Conservation (phyloP, 495 filamentous ascomycete genomes). For the Xylaria sp. region DNA sequence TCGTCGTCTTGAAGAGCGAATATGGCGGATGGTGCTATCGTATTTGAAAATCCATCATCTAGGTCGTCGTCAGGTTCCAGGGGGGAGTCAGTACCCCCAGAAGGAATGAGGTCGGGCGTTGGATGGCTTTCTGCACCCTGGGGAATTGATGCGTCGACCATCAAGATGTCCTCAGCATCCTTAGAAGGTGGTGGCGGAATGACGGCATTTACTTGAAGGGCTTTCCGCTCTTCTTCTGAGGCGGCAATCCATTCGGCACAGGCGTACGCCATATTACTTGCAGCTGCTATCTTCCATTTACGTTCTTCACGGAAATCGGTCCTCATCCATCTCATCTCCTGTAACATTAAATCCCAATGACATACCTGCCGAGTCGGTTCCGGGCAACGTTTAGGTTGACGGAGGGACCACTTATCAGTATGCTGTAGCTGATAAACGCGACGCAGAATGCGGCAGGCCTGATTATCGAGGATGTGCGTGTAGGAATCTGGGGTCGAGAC, state of each 20-base stretch:
- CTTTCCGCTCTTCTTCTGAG: conserved; percentile 62
- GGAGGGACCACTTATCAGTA: conserved; percentile 86
- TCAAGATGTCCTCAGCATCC: conserved; percentile 39
- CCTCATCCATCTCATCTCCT: conserved; percentile 96
- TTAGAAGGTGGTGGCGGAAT: conserved; percentile 44
- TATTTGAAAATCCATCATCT: conserved; percentile 49
- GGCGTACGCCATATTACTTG: conserved; percentile 74
- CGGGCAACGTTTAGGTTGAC: conserved; percentile 78
- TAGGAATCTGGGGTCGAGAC: conserved; percentile 78
- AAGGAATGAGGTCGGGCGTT: conserved; percentile 75
- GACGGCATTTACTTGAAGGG: conserved; percentile 69
- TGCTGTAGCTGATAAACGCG: conserved; percentile 89
- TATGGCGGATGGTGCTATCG: conserved; percentile 72
- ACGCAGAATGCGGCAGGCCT: conserved; percentile 81
- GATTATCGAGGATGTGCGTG: conserved; percentile 78
- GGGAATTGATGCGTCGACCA: conserved; percentile 35
- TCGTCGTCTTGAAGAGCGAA: conserved; percentile 84
- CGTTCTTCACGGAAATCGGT: conserved; percentile 94
- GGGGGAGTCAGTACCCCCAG: conserved; percentile 59
- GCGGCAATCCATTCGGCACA: conserved; percentile 82
- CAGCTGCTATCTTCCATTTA: conserved; percentile 88
- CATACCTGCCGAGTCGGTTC: conserved; percentile 78
- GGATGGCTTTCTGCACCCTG: conserved; percentile 51
- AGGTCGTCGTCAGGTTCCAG: conserved; percentile 56
- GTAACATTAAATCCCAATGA: conserved; percentile 84